Conservation (phyloP, 225 moss, liverwort and hornwort genomes). For the Sphagnum contortum region DNA sequence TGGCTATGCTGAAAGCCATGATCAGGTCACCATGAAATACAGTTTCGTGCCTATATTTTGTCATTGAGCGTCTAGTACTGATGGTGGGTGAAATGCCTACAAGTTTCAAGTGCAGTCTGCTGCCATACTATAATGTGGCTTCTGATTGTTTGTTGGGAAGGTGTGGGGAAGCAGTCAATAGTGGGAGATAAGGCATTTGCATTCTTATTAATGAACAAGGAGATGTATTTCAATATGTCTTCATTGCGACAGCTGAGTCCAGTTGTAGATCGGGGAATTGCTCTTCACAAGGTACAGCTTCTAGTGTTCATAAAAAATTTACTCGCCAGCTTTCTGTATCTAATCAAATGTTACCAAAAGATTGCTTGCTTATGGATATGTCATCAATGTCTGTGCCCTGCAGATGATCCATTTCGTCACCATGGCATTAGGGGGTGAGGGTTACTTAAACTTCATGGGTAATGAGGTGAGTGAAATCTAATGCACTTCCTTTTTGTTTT, state of each 20-base stretch:
- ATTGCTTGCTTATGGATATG: too few species aligned
- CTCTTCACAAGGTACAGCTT: constrained; percentile 66
- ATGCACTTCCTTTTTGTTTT: background rate
- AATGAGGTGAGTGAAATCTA: constrained; percentile 45
- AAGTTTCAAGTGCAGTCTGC: background rate
- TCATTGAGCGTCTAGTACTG: background rate
- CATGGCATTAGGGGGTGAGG: constrained; percentile 87
- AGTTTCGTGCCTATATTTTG: background rate
- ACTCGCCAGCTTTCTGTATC: too few species aligned
- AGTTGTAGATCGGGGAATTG: constrained; percentile 78
- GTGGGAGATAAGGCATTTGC: constrained; percentile 84
- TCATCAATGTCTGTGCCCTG: background rate
- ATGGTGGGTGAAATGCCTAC: too few species aligned
- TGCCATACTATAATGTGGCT: background rate
- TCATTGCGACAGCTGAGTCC: constrained; percentile 37
- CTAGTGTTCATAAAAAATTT: too few species aligned
- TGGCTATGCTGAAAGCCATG: constrained; percentile 88
- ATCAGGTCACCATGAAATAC: constrained; percentile 45
- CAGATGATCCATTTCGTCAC: constrained; percentile 96
- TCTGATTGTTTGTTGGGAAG: constrained; percentile 2
- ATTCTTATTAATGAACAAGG: constrained; percentile 84
- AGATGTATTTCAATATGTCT: constrained; percentile 93
- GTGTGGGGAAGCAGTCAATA: constrained; percentile 46
- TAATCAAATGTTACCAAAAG: too few species aligned
- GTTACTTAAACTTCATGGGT: constrained; percentile 96